Conservation (phyloP, 2,329 filamentous ascomycete species). For the Dothideomycetes sp. region DNA sequence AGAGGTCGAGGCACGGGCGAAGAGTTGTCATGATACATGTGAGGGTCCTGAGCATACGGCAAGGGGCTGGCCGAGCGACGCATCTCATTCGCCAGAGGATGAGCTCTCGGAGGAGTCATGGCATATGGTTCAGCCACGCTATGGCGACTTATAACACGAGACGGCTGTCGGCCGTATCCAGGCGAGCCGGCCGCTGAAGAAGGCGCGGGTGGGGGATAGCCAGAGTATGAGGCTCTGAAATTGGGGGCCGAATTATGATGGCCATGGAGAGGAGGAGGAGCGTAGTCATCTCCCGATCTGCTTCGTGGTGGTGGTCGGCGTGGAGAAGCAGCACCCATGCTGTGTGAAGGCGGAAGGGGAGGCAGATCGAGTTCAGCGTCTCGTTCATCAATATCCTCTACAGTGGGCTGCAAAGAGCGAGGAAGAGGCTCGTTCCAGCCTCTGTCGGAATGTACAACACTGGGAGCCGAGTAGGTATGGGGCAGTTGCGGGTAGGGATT, state of each 20-base stretch:
- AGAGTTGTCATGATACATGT: too few relatives aligned
- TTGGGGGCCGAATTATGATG: conserved; percentile 2
- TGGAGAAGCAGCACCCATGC: conserved; percentile 24
- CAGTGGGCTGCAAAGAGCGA: conserved; percentile 48
- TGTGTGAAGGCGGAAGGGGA: conserved; percentile 30
- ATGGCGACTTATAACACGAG: conserved; percentile 21
- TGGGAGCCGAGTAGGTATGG: conserved; percentile 10
- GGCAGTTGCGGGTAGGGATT: conserved; percentile 3
- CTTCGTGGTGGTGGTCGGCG: conserved; percentile 18
- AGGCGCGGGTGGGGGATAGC: conserved; percentile 10
- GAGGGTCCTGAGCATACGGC: conserved; percentile 15
- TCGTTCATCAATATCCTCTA: conserved; percentile 50
- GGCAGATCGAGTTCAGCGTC: conserved; percentile 26
- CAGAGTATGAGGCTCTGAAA: conserved; percentile 11
- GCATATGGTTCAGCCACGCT: conserved; percentile 25
- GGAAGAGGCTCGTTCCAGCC: conserved; percentile 11
- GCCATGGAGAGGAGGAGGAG: conserved; percentile 18
- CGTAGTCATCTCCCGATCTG: conserved; percentile 24
- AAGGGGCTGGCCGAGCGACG: conserved; percentile 24
- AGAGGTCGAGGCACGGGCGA: conserved; percentile 25
- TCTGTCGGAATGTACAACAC: not conserved
- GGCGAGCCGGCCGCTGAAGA: conserved; percentile 16
- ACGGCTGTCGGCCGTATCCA: conserved; percentile 13
- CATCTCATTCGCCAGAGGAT: conserved; percentile 29
- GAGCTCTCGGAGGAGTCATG: conserved; percentile 25